A percentile compares a stretch with the other conserved stretches of the same genome.
Evolutionary conservation across 2,329 filamentous ascomycete genomes (phyloP).

Genomic region (Cladorrhinum sp.): DNA sequence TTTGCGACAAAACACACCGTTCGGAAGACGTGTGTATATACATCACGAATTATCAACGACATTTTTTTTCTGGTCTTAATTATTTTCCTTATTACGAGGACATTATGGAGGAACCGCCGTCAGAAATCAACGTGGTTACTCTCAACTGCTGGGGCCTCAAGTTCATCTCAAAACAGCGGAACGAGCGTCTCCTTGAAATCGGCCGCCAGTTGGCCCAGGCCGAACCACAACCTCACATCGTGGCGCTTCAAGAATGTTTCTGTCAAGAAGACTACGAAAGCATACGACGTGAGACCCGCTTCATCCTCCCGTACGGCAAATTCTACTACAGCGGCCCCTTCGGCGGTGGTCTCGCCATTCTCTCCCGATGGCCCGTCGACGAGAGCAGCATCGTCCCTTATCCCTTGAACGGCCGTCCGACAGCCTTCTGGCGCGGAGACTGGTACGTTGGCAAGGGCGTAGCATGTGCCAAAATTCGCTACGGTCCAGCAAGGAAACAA

Average conservation of each 20-base stretch:
- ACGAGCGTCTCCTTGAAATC: slow-evolving; percentile 78
- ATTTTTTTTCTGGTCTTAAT: background rate
- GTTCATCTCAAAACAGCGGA: slow-evolving; percentile 74
- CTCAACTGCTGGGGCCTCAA: slow-evolving; percentile 98
- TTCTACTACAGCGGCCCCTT: slow-evolving; percentile 91
- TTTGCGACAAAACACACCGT: background rate
- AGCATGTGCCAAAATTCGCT: slow-evolving; percentile 75
- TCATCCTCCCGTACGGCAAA: slow-evolving; percentile 82
- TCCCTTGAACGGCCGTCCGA: slow-evolving; percentile 87
- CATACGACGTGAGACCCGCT: slow-evolving; percentile 69
- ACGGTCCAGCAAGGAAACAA: slow-evolving; percentile 62
- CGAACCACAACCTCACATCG: slow-evolving; percentile 72
- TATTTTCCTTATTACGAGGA: background rate
- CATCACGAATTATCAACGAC: background rate
- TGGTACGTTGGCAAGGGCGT: slow-evolving; percentile 97
- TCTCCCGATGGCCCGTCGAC: slow-evolving; percentile 89
- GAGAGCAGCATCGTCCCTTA: slow-evolving; percentile 85
- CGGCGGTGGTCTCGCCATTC: slow-evolving; percentile 81
- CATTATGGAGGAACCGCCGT: slow-evolving; percentile 37
- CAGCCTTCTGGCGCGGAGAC: slow-evolving; percentile 90
- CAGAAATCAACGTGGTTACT: slow-evolving; percentile 73
- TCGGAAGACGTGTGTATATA: background rate
- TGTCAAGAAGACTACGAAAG: slow-evolving; percentile 77
- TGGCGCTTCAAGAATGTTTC: slow-evolving; percentile 95
- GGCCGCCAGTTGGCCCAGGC: slow-evolving; percentile 71